A percentile compares a stretch with the other conserved stretches of the same genome.
Conservation (phyloP, 768 basidiomycete genomes). For the Russula griseocarnosa region DNA sequence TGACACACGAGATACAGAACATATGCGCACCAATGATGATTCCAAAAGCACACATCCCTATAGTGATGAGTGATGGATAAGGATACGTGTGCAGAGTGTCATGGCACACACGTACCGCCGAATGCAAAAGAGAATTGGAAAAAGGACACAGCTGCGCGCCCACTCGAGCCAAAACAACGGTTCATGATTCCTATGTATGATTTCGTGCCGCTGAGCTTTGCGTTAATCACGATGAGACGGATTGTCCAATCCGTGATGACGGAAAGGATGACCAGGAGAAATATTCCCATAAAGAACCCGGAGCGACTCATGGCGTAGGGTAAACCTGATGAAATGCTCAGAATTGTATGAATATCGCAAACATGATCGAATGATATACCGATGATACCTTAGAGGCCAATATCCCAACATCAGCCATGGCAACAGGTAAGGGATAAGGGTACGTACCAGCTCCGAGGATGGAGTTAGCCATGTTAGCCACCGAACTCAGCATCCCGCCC, state of each 20-base stretch:
- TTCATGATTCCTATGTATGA: slow-evolving; percentile 96
- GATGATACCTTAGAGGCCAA: slow-evolving; percentile 54
- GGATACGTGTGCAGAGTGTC: neutral
- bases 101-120: slow-evolving; percentile 56
- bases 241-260: slow-evolving; percentile 97
- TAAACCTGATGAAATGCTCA: slow-evolving; percentile 50
- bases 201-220: slow-evolving; percentile 87
- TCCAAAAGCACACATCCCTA: slow-evolving; percentile 97
- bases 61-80: neutral
- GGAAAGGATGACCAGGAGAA: slow-evolving; percentile 78
- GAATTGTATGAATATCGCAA: neutral
- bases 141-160: slow-evolving; percentile 91
- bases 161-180: slow-evolving; percentile 84
- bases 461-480: slow-evolving; percentile 94
- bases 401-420: slow-evolving; percentile 9
- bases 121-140: slow-evolving; percentile 99
- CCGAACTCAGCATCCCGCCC: slow-evolving; percentile 72
- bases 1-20: neutral
- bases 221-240: slow-evolving; percentile 90
- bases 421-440: slow-evolving; percentile 20
- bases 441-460: slow-evolving; percentile 85
- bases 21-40: slow-evolving; percentile 71
- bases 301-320: slow-evolving; percentile 95
- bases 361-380: slow-evolving; percentile 41
- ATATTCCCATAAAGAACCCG: slow-evolving; percentile 83